These are phyloP conservation scores for Venturia effusa DNA, from an alignment of 2,329 filamentous ascomycete genomes.

Conservation along the genomic window DNA sequence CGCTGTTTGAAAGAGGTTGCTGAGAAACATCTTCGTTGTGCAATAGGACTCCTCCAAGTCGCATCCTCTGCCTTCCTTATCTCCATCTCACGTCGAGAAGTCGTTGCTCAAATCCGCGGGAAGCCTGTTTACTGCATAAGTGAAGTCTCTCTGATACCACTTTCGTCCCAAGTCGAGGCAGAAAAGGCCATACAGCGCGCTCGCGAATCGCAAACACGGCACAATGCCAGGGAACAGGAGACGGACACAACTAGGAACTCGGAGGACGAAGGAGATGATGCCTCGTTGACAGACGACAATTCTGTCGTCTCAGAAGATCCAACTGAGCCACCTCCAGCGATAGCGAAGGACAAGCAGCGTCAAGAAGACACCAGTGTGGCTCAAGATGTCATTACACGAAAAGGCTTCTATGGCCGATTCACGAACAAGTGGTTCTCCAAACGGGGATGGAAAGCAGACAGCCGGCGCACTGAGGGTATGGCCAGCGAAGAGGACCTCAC, in stretches of 20 bases:
- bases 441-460: conserved; percentile 67
- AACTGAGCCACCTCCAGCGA: conserved; percentile 22
- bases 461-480: conserved; percentile 58
- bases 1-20: not conserved
- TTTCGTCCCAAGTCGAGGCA: conserved; percentile 65
- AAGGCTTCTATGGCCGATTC: conserved; percentile 79
- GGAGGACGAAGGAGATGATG: conserved; percentile 11
- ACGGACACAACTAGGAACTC: conserved; percentile 14
- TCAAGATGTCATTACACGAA: conserved; percentile 76
- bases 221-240: conserved; percentile 17
- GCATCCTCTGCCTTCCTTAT: conserved; percentile 75
- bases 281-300: conserved; percentile 17
- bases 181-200: conserved; percentile 59
- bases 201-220: conserved; percentile 32
- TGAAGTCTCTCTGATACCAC: conserved; percentile 82
- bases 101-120: conserved; percentile 78
- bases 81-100: conserved; percentile 73
- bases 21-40: not conserved
- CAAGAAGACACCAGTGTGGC: conserved; percentile 55
- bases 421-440: conserved; percentile 85
- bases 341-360: conserved; percentile 18
- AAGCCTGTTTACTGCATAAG: conserved; percentile 78
- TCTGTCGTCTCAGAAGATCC: conserved; percentile 22
- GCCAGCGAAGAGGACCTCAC: conserved; percentile 39
- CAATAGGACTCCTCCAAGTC: conserved; percentile 68